Conservation (phyloP, 345 rosid genomes). For the Psidium friedrichsthalianum region DNA sequence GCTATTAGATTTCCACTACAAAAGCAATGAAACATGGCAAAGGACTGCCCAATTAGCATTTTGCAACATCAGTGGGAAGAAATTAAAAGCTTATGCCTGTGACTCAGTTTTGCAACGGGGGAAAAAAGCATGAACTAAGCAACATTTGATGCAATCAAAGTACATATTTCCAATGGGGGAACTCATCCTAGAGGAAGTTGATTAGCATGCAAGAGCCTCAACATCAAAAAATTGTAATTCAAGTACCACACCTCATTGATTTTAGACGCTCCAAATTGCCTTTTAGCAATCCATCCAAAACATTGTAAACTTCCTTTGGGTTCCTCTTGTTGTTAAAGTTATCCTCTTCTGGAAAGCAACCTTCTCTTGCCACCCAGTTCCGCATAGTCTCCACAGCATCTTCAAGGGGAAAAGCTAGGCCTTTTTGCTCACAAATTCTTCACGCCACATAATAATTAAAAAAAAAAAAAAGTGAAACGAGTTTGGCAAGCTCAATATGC, state of each 20-base stretch:
- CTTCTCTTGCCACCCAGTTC: constrained; percentile 9
- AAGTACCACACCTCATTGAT: constrained; percentile 38
- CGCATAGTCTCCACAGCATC: background rate
- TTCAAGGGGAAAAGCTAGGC: constrained; percentile 7
- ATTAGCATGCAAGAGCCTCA: background rate
- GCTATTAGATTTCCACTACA: background rate
- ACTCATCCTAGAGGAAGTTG: background rate
- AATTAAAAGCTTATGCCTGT: background rate
- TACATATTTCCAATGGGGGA: background rate
- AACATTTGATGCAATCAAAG: background rate
- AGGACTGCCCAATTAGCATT: background rate
- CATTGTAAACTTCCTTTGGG: constrained; percentile 36
- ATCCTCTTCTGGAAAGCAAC: constrained; percentile 20
- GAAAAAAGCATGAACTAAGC: background rate
- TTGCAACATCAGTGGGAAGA: background rate
- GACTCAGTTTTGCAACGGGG: background rate
- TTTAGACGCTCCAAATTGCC: constrained; percentile 57
- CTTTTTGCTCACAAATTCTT: constrained; percentile 16
- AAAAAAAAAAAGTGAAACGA: background rate
- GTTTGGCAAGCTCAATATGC: background rate
- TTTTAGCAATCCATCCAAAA: constrained; percentile 47
- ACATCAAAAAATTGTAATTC: background rate
- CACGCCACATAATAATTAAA: background rate
- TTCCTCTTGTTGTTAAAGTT: constrained; percentile 22
- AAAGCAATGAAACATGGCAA: background rate